A percentile compares a stretch with the other conserved stretches of the same genome.
phyloP scores from a whole-genome alignment of 495 filamentous ascomycete genomes.

The Podospora appendiculata region DNA sequence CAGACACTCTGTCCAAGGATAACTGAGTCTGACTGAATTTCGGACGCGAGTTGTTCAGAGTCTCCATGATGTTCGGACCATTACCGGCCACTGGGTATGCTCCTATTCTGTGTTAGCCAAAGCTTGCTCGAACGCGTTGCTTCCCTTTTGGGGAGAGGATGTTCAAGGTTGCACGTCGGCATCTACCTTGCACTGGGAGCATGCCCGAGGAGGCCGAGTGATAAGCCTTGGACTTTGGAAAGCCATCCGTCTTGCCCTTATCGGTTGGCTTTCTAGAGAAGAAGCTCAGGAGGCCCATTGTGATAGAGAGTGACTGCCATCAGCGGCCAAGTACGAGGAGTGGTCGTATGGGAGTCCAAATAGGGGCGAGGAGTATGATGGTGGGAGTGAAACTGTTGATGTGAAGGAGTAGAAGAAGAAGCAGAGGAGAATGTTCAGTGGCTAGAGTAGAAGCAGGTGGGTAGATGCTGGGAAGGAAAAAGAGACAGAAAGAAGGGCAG shows the following conservation, averaged over 20 bases:
- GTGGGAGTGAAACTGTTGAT: not conserved
- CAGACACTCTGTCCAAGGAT: slow-evolving; percentile 1
- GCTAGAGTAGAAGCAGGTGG: not conserved
- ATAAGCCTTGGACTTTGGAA: slow-evolving; percentile 24
- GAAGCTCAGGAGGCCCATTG: slow-evolving; percentile 38
- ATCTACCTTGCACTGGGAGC: slow-evolving; percentile 28
- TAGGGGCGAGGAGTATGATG: not conserved
- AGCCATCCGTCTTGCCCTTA: slow-evolving; percentile 10
- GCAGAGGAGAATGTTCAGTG: too few species aligned
- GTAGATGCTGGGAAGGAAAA: not conserved
- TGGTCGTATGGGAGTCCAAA: not conserved
- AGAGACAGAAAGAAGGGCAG: not conserved
- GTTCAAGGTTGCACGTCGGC: slow-evolving; percentile 14
- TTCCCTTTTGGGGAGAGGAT: not conserved
- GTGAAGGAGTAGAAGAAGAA: not conserved
- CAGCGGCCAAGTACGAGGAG: slow-evolving; percentile 3
- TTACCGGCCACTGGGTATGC: slow-evolving; percentile 24
- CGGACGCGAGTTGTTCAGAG: slow-evolving; percentile 19
- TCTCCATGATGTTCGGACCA: slow-evolving; percentile 18
- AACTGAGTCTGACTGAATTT: slow-evolving; percentile 18
- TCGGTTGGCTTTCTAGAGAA: slow-evolving; percentile 23
- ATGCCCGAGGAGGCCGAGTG: slow-evolving; percentile 18
- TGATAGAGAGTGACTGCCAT: slow-evolving; percentile 16
- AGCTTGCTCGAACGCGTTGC: too few species aligned
- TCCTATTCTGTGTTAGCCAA: slow-evolving; percentile 9